Base-by-base conservation (phyloP, 2,329 filamentous ascomycete genomes). In the Stachybotrys chartarum region DNA sequence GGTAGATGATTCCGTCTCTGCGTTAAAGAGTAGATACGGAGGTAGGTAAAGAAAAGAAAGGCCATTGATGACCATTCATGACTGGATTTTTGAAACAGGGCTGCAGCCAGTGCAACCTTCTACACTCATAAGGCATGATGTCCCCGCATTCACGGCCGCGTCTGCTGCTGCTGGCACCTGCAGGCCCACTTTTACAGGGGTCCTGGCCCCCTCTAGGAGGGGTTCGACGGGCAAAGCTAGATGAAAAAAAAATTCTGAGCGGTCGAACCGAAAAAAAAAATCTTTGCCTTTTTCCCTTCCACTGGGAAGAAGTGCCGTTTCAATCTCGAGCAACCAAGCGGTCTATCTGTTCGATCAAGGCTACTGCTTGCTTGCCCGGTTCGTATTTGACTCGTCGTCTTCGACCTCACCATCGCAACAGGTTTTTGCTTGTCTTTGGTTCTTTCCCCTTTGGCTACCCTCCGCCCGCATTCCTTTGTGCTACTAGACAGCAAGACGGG, bases 261-360 rank as follows among this genome's bases (percentile, higher is more conserved):
- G 62, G 62, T 63, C 60, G 62, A 64, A 57, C 64, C 61, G 62
- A 63, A 62, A 60, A 58, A 69, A 72, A 70, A 68, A 64, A 64
- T 69, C 71, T 66, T 68, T 71, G 72, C 66, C 71, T 74, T 71
- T 68, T 69, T 74, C 75, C 61, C 71, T 75, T 77, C 71, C 73
- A 75, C 74, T 72, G 77, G 77, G 77, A 79, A 79, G 77, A 78
- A 78, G 75, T 76, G 70, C 71, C 66, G 60, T 66, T 72, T 70
- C 72, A 71, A 71, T 67, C 63, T 65, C 35, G 14, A 42, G 10
- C 35, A 24, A 24, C 14, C 35, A 62, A 64, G 62, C 65, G 70
- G 65, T 69, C 66, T 65, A 65, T 68, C 64, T 57, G 58, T 58
- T 66, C 24, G 24, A 60, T 59, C 58, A 60, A 64, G 61, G 63